These are phyloP conservation scores for Colletotrichum chrysophilum DNA, from an alignment of 2,329 filamentous ascomycete genomes.

Conservation along the genomic window DNA sequence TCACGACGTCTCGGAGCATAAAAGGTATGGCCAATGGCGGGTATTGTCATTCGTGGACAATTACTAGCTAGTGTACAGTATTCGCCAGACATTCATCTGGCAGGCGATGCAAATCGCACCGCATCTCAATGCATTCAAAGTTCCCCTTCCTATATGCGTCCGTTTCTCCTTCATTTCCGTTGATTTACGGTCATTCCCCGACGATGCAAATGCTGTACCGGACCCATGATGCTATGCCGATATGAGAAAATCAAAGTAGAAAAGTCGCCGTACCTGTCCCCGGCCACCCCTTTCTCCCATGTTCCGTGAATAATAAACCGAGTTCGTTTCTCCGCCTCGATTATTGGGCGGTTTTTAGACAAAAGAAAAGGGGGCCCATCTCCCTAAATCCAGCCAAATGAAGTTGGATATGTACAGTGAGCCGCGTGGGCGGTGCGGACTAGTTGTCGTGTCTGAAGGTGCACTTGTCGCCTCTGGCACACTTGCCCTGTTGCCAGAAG, in stretches of 20 bases:
- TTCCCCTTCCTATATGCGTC: background rate
- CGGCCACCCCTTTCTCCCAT: background rate
- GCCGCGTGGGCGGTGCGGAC: background rate
- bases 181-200: background rate
- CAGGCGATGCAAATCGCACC: background rate
- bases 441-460: constrained; percentile 70
- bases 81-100: background rate
- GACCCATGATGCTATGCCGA: constrained; percentile 14
- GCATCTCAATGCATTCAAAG: background rate
- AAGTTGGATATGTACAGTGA: background rate
- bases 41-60: constrained; percentile 2
- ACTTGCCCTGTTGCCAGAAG: constrained; percentile 75
- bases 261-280: background rate
- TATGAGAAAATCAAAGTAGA: background rate
- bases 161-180: background rate
- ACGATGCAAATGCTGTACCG: constrained; percentile 14
- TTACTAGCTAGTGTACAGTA: constrained; percentile 1
- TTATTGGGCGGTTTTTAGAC: background rate
- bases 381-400: background rate
- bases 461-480: constrained; percentile 75
- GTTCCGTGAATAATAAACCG: background rate
- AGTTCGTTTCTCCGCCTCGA: background rate
- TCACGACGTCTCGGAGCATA: background rate
- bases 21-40: background rate
- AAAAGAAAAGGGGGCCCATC: background rate